Evolutionary conservation across 2,329 filamentous ascomycete genomes (phyloP).

Genomic region (Triangularia verruculosa): DNA sequence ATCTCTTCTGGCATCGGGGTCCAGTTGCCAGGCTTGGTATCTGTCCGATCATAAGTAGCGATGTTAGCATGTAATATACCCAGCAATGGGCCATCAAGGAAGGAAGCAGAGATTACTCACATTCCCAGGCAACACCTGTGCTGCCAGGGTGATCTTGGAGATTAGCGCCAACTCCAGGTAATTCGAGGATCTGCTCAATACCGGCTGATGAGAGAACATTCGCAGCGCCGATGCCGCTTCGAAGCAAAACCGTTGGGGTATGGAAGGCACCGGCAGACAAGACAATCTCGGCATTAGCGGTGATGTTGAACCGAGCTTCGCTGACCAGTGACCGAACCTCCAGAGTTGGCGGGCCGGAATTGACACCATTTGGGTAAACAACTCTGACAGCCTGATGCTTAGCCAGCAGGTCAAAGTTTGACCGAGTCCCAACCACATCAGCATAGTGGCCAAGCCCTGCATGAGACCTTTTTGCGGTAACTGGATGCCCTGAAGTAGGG

Average conservation of each 20-base stretch:
- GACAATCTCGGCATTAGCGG: constrained; percentile 36
- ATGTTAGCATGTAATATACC: neutral
- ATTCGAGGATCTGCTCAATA: constrained; percentile 51
- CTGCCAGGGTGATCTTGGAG: constrained; percentile 37
- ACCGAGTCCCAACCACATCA: constrained; percentile 24
- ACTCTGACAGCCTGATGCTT: constrained; percentile 31
- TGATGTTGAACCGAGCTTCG: constrained; percentile 21
- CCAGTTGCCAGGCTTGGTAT: constrained; percentile 22
- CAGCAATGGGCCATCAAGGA: too few relatives aligned
- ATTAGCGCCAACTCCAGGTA: constrained; percentile 57
- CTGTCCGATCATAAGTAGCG: neutral
- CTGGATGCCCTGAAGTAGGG: constrained; percentile 31
- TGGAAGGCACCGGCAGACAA: constrained; percentile 41
- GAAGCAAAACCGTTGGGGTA: constrained; percentile 42
- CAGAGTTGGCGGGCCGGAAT: constrained; percentile 17
- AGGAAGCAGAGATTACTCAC: neutral
- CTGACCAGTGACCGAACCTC: constrained; percentile 23
- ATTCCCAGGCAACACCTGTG: constrained; percentile 23
- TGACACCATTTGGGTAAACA: constrained; percentile 17
- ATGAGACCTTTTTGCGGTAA: constrained; percentile 31
- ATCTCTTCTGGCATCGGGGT: constrained; percentile 24
- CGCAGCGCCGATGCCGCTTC: constrained; percentile 40
- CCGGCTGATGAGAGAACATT: constrained; percentile 36
- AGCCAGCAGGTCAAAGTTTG: constrained; percentile 27
- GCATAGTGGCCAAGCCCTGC: constrained; percentile 33